Conservation (phyloP, 2,329 filamentous ascomycete genomes). For the Sporothrix luriei region DNA sequence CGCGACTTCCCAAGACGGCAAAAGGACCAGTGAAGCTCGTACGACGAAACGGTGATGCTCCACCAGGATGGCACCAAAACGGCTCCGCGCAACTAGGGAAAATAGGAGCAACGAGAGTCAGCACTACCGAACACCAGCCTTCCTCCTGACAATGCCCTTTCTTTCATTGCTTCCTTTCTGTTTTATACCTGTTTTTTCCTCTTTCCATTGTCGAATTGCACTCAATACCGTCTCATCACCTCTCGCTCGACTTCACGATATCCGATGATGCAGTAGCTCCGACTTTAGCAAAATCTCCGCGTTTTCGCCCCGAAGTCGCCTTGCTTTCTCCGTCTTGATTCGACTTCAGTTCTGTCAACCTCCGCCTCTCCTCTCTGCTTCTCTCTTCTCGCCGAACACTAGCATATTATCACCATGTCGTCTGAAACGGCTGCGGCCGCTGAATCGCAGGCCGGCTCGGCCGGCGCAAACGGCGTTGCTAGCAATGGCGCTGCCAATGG, state of each 20-base stretch:
- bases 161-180: not conserved
- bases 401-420: not conserved
- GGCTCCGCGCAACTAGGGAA: too few species aligned
- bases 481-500: not conserved
- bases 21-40: not conserved
- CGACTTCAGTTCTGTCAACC: not conserved
- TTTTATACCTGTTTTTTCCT: not conserved
- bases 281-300: not conserved
- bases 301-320: not conserved
- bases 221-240: not conserved
- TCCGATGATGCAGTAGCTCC: slow-evolving; percentile 16
- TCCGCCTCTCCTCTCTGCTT: not conserved
- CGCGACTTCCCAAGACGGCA: not conserved
- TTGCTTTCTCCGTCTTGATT: not conserved
- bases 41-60: slow-evolving; percentile 17
- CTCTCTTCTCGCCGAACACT: not conserved
- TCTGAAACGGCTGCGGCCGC: not conserved
- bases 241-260: not conserved
- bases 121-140: slow-evolving; percentile 8
- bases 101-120: not conserved
- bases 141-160: not conserved
- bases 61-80: slow-evolving; percentile 13
- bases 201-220: not conserved
- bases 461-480: not conserved
- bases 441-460: not conserved